These are phyloP conservation scores for Candida caryicola DNA, from an alignment of 805 yeast genomes.

Conservation along the genomic window DNA sequence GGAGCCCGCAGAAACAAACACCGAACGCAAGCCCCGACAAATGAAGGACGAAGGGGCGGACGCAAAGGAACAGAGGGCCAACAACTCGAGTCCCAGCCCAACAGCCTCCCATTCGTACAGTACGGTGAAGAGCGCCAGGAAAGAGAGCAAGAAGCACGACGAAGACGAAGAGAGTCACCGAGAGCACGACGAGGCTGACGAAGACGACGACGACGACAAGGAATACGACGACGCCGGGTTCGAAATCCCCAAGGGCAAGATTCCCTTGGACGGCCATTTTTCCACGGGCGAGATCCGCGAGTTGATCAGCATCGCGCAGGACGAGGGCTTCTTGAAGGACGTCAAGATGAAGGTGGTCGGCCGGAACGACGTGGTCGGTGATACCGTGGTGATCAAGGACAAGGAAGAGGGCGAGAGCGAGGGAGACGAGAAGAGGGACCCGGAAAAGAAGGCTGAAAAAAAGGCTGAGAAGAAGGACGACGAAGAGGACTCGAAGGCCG, in stretches of 20 bases:
- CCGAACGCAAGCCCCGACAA: no score
- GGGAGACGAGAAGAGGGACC: not conserved
- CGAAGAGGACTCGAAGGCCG: no score
- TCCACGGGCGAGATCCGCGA: constrained; percentile 32
- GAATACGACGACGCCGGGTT: constrained; percentile 34
- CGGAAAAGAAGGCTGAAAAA: not conserved
- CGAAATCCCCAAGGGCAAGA: constrained; percentile 35
- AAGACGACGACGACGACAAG: constrained; percentile 3
- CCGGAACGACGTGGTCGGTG: constrained; percentile 24
- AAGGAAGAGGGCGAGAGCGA: constrained; percentile 1
- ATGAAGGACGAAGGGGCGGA: constrained; percentile 2
- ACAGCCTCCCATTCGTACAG: not conserved
- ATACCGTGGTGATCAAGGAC: constrained; percentile 27
- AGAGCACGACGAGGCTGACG: not conserved
- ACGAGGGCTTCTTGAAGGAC: constrained; percentile 26
- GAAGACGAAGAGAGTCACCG: constrained; percentile 2
- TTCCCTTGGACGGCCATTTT: constrained; percentile 42
- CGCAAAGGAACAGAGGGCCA: not conserved
- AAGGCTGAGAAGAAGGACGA: not conserved
- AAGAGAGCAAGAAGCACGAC: constrained; percentile 3
- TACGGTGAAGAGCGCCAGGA: no score
- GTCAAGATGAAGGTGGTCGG: constrained; percentile 26
- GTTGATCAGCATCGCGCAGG: constrained; percentile 29
- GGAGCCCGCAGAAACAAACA: not conserved
- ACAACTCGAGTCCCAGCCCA: not conserved